Conservation (phyloP, 2,329 filamentous ascomycete species). For the Escovopsis sp. region DNA sequence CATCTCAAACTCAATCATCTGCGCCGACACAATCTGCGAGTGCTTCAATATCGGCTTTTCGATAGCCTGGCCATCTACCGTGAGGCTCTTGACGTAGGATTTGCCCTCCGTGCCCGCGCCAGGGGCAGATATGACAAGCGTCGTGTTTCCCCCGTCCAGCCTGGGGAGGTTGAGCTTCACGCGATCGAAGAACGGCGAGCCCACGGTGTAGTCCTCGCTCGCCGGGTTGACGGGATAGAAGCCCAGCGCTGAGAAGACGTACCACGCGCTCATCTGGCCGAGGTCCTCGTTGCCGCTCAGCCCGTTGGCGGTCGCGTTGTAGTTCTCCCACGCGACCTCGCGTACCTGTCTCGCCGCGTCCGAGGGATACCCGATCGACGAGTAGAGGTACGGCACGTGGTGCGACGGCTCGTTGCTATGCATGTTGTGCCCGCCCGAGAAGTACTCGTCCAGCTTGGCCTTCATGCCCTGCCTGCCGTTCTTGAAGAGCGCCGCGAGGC, state of each 20-base stretch:
- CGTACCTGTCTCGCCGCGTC: constrained; percentile 22
- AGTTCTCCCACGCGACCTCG: constrained; percentile 15
- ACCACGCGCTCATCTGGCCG: constrained; percentile 36
- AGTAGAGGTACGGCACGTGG: constrained; percentile 32
- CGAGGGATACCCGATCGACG: constrained; percentile 24
- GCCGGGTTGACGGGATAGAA: constrained; percentile 33
- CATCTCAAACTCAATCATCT: constrained; percentile 30
- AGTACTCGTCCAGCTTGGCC: constrained; percentile 28
- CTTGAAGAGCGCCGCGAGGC: constrained; percentile 26
- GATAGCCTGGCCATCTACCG: constrained; percentile 23
- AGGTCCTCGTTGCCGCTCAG: constrained; percentile 33
- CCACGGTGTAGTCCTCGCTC: constrained; percentile 29
- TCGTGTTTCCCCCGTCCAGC: constrained; percentile 11
- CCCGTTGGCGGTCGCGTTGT: constrained; percentile 30
- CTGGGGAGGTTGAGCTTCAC: constrained; percentile 23
- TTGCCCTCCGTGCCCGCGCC: constrained; percentile 22
- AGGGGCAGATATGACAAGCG: constrained; percentile 25
- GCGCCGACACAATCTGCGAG: constrained; percentile 23
- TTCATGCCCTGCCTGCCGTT: constrained; percentile 22
- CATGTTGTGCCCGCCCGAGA: constrained; percentile 29
- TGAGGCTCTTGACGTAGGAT: constrained; percentile 25
- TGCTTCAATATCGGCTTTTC: constrained; percentile 24
- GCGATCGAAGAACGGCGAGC: constrained; percentile 31
- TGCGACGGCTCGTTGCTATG: constrained; percentile 34
- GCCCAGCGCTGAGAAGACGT: constrained; percentile 30